Evolutionary conservation across 495 filamentous ascomycete species (phyloP), one percentile per base, ranked within the genome.

Genomic region (Xylaria curta): DNA sequence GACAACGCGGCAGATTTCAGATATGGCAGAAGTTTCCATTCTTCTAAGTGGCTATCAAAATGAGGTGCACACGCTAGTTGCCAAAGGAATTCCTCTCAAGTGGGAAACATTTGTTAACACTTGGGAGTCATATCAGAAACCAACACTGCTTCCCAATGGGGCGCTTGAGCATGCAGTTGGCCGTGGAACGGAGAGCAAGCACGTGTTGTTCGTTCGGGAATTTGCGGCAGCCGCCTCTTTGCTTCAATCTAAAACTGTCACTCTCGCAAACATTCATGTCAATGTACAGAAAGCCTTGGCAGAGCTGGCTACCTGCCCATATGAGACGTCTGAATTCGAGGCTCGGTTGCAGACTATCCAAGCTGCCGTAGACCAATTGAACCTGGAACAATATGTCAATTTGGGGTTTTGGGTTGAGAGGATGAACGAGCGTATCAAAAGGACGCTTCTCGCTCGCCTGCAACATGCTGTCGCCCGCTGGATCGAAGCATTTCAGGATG

Each of bases 71-170:
- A 80, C 79, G 38, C 88, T 97, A 74, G 88, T 98, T 68, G 83
- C 84, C 59, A 97, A 96, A 83, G 96, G 96, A 54, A 85, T 98
- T 58, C 92, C 93, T 13, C 83, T 98, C 40, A 91, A 92, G 75
- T 99, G 96, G 96, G 96, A 99, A 78, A 95, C 96, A 0, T 97
- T 99, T 78, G 92, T 99, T 42, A 94, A 98, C 76, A 94, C 94
- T 9, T 98, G 97, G 78, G 96, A 98, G 78, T 84, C 97, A 21
- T 93, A 95, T 74, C 92, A 95, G 74, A 91, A 93, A 74, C 85
- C 89, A 42, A 71, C 69, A 9, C 83, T 86, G 71, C 79, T 87
- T 12, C 81, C 87, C n/a, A 88, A 86, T 69, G 90, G 89, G 46
- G 79, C 87, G 31, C 83, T 91, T 61, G 91, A 92, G 56, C 84